Base-by-base conservation (phyloP, 345 rosid species). In the Garcia nutans region DNA sequence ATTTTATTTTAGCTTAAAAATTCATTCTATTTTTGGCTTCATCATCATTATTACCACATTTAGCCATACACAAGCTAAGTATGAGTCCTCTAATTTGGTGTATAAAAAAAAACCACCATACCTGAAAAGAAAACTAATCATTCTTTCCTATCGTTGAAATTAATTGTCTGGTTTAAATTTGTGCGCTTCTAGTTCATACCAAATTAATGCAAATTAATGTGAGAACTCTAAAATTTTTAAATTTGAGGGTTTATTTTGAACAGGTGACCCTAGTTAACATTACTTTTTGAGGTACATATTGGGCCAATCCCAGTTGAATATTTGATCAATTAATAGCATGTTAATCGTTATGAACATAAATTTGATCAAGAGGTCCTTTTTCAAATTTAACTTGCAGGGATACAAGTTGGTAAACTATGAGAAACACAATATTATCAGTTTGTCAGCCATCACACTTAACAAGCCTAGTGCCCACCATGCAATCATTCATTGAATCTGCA, bases 361-460 rank as follows among this genome's bases (percentile, higher is more conserved):
- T 37, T 37, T 72, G 37, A 13, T 19, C 5, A 28, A 20, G 66
- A 64, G 15, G 17, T 65, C 52, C 6, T 10, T 65, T 4, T 10
- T 28, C 65, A 16, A 33, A 58, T 59, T 33, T 78, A 65, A 52
- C 9, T 78, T 74, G 74, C 84, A 91, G 96, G 89, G 97, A 93
- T 83, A 73, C 85, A 58, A 87, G 90, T 84, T 95, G 99, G 97
- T 89, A 94, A 28, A 82, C 91, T 50, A 93, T 91, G 99, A 79
- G 97, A 74, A 93, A 93, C 89, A 81, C 97, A 2, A 90, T 95
- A 59, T 33, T 91, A 45, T 95, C 96, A 57, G 89, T 95, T 28
- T 93, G 91, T 84, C 97, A 93, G 75, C 94, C 99, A 72, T 95
- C 97, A 19, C 88, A 95, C 79, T 82, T 95, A 6, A 86, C 92